Base-by-base conservation (phyloP, 2,329 filamentous ascomycete species). In the Aspergillus pseudoviridinutans region DNA sequence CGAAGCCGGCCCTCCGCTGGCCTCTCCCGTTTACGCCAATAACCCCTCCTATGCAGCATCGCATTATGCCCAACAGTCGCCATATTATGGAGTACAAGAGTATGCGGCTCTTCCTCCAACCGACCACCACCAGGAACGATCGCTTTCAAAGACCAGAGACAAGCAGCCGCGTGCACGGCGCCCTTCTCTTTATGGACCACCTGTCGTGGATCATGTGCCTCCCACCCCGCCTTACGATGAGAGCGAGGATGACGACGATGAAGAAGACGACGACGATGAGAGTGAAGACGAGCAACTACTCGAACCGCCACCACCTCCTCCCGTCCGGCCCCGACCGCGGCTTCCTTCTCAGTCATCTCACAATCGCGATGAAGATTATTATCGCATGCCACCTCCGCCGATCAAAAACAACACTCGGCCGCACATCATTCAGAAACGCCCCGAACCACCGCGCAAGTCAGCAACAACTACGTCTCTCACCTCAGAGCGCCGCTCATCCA, bases 321-420 rank as follows among this genome's bases (percentile, higher is more conserved):
- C 70, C 29, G 69, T 67, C 46, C 67, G 74, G 44, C 42, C 61
- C 28, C 70, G 71, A 41, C 64, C 66, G 3, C 69, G 72, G 24
- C 65, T 65, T 32, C 62, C 71, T n/a, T 64, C 68, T 55, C 68
- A 66, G 49, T 63, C 61, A 32, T 56, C 57, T 12, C 68, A 66
- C 50, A 67, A 70, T 10, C 68, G 64, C 17, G 74, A 75, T 47
- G 76, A 78, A 55, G 76, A 78, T 50, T 76, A 68, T 53, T 75
- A 76, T 58, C 72, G 65, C 53, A 77, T 78, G 74, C 75, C 75
- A 49, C 76, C 74, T 5, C 75, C 76, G n/a, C 69, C 70, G 4
- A 55, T 64, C 22, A 74, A 69, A 54, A 54, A 60, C 38, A 71
- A 64, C 52, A 58, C 64, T 29, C 55, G 63, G 32, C 67, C 67